Percentiles rank a stretch among this genome's conserved stretches.
Evolutionary conservation across 306 rosid species (phyloP).

Genomic region (Rosa lucieae): DNA sequence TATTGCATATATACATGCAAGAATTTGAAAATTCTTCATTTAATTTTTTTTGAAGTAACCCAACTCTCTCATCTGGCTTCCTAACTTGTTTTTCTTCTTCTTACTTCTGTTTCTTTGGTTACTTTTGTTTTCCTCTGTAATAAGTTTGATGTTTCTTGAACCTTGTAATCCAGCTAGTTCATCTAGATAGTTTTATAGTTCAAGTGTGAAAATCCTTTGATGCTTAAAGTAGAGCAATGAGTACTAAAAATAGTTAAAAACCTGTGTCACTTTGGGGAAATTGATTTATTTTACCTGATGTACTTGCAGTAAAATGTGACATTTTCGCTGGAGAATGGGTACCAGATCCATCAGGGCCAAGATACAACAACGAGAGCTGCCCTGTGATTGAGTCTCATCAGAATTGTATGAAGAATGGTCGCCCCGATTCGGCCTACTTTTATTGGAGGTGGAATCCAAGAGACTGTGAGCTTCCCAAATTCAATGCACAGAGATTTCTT

Average conservation of each 20-base stretch:
- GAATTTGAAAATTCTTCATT: background rate
- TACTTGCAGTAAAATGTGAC: constrained; percentile 55
- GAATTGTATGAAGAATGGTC: constrained; percentile 78
- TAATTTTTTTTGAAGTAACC: background rate
- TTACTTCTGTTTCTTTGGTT: background rate
- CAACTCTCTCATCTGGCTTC: background rate
- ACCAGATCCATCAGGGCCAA: constrained; percentile 53
- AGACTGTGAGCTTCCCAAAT: constrained; percentile 59
- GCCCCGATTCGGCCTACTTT: constrained; percentile 67
- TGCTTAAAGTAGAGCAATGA: background rate
- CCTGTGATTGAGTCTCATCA: constrained; percentile 64
- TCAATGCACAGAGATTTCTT: constrained; percentile 58
- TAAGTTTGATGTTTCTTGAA: background rate
- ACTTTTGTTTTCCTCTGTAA: background rate
- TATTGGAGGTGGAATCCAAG: constrained; percentile 81
- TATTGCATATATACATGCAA: background rate
- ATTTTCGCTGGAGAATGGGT: constrained; percentile 82
- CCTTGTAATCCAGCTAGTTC: background rate
- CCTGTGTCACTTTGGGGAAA: background rate
- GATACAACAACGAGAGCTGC: constrained; percentile 73
- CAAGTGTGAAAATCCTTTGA: background rate
- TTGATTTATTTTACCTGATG: background rate
- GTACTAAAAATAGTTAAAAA: background rate
- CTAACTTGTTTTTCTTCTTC: background rate
- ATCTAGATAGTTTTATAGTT: background rate